phyloP scores from a whole-genome alignment of 2,329 filamentous ascomycete species.

The Apiospora rasikravindrae region DNA sequence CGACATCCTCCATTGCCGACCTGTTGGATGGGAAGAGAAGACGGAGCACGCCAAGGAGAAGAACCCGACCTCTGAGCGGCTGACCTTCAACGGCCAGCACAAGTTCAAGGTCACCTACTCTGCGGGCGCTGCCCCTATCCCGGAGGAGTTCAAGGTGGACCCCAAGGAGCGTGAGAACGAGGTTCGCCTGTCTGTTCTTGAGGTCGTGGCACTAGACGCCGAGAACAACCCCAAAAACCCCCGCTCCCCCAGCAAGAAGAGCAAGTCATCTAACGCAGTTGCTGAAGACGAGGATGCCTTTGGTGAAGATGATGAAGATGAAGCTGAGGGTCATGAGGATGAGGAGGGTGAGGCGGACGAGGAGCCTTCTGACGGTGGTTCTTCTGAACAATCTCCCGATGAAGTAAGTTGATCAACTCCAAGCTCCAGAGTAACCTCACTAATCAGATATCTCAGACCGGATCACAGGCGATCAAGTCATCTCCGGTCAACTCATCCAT shows the following conservation, averaged over 20 bases:
- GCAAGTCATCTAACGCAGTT: background rate
- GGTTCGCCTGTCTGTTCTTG: background rate
- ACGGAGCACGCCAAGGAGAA: background rate
- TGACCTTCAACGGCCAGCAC: background rate
- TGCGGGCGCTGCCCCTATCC: background rate
- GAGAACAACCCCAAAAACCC: background rate
- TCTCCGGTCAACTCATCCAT: too few species aligned
- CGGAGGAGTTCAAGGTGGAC: background rate
- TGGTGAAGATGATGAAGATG: background rate
- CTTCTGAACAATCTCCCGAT: too few species aligned
- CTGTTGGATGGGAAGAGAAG: background rate
- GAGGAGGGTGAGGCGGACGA: background rate
- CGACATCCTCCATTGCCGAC: background rate
- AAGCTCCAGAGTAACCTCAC: too few species aligned
- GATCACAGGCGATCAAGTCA: too few species aligned
- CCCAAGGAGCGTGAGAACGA: background rate
- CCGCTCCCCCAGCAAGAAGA: background rate
- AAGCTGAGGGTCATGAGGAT: background rate
- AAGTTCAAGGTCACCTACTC: background rate
- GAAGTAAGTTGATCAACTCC: too few species aligned
- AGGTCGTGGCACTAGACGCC: background rate
- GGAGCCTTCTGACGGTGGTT: background rate
- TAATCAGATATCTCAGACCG: too few species aligned
- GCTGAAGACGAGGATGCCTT: background rate
- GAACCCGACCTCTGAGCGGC: background rate